A percentile compares a stretch with the other conserved stretches of the same genome.
Conservation (phyloP, 2,329 filamentous ascomycete species). For the Nothopassalora personata region DNA sequence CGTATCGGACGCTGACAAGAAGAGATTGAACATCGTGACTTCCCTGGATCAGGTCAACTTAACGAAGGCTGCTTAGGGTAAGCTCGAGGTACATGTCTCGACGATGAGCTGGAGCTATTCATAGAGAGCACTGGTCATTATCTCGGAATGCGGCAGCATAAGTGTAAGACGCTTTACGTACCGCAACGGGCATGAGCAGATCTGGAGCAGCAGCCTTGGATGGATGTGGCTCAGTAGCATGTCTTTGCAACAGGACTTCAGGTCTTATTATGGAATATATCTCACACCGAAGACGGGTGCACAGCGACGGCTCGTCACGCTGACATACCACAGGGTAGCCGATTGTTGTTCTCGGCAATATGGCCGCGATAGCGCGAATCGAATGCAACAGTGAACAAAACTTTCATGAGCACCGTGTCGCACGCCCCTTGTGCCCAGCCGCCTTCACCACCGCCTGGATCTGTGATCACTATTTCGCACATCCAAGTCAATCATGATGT, state of each 20-base stretch:
- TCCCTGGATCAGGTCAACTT: slow-evolving; percentile 23
- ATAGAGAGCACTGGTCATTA: not conserved
- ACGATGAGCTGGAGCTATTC: not conserved
- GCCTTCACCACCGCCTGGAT: not conserved
- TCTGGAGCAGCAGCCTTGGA: not conserved
- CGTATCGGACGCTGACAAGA: slow-evolving; percentile 48
- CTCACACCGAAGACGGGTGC: not conserved
- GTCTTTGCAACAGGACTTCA: too few species aligned
- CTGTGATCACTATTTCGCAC: not conserved
- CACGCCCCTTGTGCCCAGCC: not conserved
- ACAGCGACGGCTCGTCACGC: not conserved
- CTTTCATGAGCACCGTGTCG: not conserved
- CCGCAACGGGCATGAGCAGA: not conserved
- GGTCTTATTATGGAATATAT: not conserved
- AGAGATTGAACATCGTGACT: slow-evolving; percentile 23
- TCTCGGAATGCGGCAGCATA: not conserved
- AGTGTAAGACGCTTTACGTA: not conserved
- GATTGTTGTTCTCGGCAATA: not conserved
- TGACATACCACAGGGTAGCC: not conserved
- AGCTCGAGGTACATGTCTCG: not conserved
- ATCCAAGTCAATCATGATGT: not conserved
- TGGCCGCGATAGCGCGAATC: not conserved
- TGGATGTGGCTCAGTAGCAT: not conserved
- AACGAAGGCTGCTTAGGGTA: not conserved
- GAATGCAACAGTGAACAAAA: not conserved